Conservation (phyloP, 257 asterid genomes). For the Solanum tacnaense region DNA sequence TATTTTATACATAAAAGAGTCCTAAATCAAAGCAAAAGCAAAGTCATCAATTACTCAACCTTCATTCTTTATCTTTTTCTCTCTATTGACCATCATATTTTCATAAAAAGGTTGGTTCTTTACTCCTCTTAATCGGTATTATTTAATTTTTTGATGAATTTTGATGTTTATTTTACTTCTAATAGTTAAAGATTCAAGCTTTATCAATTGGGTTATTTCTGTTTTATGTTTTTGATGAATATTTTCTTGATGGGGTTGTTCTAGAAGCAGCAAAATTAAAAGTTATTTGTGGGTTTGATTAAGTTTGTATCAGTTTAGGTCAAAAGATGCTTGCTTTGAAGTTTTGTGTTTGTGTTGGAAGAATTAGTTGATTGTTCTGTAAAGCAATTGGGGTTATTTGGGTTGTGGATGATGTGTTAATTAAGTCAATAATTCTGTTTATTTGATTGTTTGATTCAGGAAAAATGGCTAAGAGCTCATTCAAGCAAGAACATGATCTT, state of each 20-base stretch:
- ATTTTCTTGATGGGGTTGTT: constrained; percentile 5
- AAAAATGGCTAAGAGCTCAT: constrained; percentile 47
- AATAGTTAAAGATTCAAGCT: not conserved
- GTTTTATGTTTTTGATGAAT: not conserved
- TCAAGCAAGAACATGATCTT: constrained; percentile 60
- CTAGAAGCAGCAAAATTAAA: not conserved
- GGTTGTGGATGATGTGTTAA: not conserved
- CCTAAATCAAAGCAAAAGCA: constrained; percentile 14
- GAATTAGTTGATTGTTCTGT: not conserved
- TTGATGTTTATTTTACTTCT: not conserved
- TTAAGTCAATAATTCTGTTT: not conserved
- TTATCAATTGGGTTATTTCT: not conserved
- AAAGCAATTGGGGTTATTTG: not conserved
- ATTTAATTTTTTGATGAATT: not conserved
- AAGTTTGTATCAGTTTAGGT: not conserved
- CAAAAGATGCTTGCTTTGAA: not conserved
- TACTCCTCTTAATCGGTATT: not conserved
- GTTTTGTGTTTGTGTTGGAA: not conserved
- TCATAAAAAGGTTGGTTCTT: constrained; percentile 13
- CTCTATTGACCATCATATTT: constrained; percentile 1
- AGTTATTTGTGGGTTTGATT: not conserved
- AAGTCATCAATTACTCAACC: constrained; percentile 18
- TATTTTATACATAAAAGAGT: not conserved
- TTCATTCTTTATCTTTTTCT: not conserved
- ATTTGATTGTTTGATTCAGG: constrained; percentile 2